phyloP scores from a whole-genome alignment of 768 basidiomycete genomes.

The Suillus decipiens region DNA sequence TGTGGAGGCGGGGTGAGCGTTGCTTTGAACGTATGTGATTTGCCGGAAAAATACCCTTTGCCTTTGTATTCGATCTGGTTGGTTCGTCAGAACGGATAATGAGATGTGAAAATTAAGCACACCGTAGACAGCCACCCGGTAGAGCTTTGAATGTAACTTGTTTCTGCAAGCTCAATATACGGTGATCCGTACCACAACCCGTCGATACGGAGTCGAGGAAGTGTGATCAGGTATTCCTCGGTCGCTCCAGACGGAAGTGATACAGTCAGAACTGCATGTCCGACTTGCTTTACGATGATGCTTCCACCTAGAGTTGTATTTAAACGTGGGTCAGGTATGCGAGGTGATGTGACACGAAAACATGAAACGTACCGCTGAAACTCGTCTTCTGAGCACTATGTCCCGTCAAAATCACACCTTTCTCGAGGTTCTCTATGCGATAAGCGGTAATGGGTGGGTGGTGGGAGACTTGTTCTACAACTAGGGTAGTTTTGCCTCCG shows the following conservation, averaged over 20 bases:
- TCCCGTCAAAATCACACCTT: slow-evolving; percentile 77
- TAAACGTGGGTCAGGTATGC: slow-evolving; percentile 8
- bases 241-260: slow-evolving; percentile 52
- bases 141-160: slow-evolving; percentile 73
- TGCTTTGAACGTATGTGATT: slow-evolving; percentile 92
- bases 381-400: slow-evolving; percentile 96
- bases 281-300: slow-evolving; percentile 92
- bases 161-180: slow-evolving; percentile 88
- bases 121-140: slow-evolving; percentile 60
- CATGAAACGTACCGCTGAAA: slow-evolving; percentile 63
- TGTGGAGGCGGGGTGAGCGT: slow-evolving; percentile 55
- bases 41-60: slow-evolving; percentile 93
- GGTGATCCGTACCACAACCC: slow-evolving; percentile 91
- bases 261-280: slow-evolving; percentile 85
- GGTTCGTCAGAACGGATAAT: slow-evolving; percentile 27
- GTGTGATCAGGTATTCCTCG: slow-evolving; percentile 86
- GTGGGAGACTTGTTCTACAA: slow-evolving; percentile 96
- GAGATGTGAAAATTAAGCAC: background rate
- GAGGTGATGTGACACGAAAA: background rate
- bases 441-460: slow-evolving; percentile 91
- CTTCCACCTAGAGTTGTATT: slow-evolving; percentile 49
- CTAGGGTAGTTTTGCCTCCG: slow-evolving; percentile 78
- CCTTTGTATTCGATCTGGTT: slow-evolving; percentile 90
- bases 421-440: slow-evolving; percentile 77
- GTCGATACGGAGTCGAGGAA: slow-evolving; percentile 90